phyloP scores from a whole-genome alignment of 495 filamentous ascomycete species.

The Oidiodendron maius region DNA sequence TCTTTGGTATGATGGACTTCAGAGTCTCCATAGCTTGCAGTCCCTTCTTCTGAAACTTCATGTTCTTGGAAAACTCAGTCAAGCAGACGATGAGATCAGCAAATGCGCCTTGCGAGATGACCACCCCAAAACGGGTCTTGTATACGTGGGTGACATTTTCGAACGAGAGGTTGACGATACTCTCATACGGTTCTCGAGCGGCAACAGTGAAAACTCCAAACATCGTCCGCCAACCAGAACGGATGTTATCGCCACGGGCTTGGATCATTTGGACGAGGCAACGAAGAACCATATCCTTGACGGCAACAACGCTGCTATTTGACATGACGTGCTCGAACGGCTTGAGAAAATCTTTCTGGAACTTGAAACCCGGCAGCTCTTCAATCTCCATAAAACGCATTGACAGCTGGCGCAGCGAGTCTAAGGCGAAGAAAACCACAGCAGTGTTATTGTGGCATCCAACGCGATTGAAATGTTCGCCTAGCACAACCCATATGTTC shows the following conservation, averaged over 20 bases:
- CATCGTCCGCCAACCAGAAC: conserved; percentile 98
- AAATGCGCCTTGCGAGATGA: conserved; percentile 95
- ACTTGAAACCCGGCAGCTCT: conserved; percentile 96
- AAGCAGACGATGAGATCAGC: conserved; percentile 93
- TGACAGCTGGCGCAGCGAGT: conserved; percentile 88
- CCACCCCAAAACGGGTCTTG: conserved; percentile 90
- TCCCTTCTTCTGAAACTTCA: conserved; percentile 95
- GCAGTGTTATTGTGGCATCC: conserved; percentile 92
- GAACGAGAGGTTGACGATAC: conserved; percentile 92
- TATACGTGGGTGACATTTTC: conserved; percentile 98
- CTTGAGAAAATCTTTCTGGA: conserved; percentile 98
- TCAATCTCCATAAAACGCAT: conserved; percentile 99
- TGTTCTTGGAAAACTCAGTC: conserved; percentile 98
- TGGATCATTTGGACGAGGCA: conserved; percentile 99
- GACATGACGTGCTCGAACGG: conserved; percentile 96
- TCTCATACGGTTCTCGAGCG: conserved; percentile 86
- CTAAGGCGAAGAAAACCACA: conserved; percentile 94
- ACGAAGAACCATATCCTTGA: conserved; percentile 97
- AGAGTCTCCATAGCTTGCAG: conserved; percentile 92
- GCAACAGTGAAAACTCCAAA: conserved; percentile 98
- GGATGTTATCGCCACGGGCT: conserved; percentile 89
- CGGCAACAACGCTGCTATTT: conserved; percentile 80
- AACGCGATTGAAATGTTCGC: conserved; percentile 95
- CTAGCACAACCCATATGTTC: conserved; percentile 91
- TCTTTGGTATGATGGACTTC: conserved; percentile 83